A percentile compares a stretch with the other conserved stretches of the same genome.
Conservation (phyloP, 306 rosid species). For the Ormosia semicastrata region DNA sequence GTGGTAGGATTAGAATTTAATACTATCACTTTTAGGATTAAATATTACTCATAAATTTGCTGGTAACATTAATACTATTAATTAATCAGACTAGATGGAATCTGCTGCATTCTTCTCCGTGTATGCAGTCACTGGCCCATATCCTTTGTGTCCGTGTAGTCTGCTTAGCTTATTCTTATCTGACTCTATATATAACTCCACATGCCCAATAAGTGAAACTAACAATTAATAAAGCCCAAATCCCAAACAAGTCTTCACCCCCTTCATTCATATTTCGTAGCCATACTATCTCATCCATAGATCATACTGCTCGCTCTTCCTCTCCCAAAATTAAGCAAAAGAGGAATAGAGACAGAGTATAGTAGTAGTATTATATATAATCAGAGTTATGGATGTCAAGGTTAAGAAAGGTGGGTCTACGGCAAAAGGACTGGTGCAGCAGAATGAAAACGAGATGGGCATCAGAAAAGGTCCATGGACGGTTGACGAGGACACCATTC, state of each 20-base stretch:
- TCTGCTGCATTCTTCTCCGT: constrained; percentile 1
- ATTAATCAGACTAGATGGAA: neutral
- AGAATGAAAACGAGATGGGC: constrained; percentile 19
- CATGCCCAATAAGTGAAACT: constrained; percentile 28
- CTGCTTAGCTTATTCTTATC: constrained; percentile 31
- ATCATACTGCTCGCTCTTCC: neutral
- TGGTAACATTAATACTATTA: neutral
- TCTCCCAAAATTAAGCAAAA: neutral
- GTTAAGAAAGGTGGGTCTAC: constrained; percentile 2
- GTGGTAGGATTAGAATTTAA: neutral
- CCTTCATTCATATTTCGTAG: neutral
- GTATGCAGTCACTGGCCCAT: constrained; percentile 13
- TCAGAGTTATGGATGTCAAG: neutral
- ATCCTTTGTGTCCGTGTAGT: constrained; percentile 1
- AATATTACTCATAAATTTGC: neutral
- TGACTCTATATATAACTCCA: constrained; percentile 27
- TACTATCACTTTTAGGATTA: too few relatives aligned
- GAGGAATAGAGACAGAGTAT: neutral
- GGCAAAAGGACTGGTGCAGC: neutral
- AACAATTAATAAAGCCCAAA: constrained; percentile 8
- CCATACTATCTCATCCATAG: neutral
- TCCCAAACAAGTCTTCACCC: constrained; percentile 11
- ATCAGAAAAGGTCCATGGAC: constrained; percentile 74
- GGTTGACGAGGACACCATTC: constrained; percentile 56
- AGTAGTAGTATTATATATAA: neutral